phyloP scores from a whole-genome alignment of 345 rosid species.

The Populus deltoides region DNA sequence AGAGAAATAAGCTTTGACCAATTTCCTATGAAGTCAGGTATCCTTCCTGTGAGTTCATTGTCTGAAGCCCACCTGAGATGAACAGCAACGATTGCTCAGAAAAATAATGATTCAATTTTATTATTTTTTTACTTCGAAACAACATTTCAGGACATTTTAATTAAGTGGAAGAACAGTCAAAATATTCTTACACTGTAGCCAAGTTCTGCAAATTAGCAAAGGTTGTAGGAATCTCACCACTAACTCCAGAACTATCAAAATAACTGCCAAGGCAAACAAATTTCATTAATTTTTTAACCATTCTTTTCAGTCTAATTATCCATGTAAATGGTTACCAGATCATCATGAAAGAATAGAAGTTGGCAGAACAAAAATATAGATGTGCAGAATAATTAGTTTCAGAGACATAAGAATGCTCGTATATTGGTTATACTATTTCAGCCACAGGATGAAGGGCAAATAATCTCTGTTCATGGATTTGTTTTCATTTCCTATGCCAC shows the following conservation, averaged over 20 bases:
- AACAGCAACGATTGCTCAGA: neutral
- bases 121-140: neutral
- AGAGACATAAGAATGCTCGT: no score
- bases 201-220: slow-evolving; percentile 39
- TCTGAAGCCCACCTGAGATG: slow-evolving; percentile 60
- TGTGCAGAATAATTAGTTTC: no score
- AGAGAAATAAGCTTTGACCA: slow-evolving; percentile 49
- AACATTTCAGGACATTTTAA: neutral
- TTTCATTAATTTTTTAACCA: neutral
- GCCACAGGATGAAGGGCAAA: no score
- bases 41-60: slow-evolving; percentile 50
- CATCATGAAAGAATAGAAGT: neutral
- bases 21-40: slow-evolving; percentile 70
- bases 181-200: slow-evolving; percentile 31
- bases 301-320: neutral
- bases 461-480: neutral
- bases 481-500: neutral
- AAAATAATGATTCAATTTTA: neutral
- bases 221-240: slow-evolving; percentile 54
- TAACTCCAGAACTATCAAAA: slow-evolving; percentile 51
- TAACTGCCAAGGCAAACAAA: slow-evolving; percentile 35
- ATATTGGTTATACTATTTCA: no score
- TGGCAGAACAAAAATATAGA: no score
- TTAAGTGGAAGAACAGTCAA: neutral
- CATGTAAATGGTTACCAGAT: neutral